Base-by-base conservation (phyloP, 2,329 filamentous ascomycete species). In the Ilyonectria robusta region DNA sequence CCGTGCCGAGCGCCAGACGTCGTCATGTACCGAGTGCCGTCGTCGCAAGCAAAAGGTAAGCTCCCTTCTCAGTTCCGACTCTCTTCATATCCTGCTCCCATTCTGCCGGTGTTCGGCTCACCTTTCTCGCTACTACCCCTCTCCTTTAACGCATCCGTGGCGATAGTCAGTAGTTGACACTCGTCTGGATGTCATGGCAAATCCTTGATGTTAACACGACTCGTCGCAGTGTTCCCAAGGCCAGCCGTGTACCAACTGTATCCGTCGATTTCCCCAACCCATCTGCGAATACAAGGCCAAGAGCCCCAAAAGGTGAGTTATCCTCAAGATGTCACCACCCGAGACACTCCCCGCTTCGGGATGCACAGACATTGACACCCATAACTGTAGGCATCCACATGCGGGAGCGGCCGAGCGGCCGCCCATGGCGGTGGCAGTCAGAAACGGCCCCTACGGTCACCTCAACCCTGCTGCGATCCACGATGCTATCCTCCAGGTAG, bases 161-260 rank as follows among this genome's bases (percentile, higher is more conserved):
- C 4, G 8, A 11, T 11, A 9, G 31, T 29, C 7, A 26, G 17
- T 9, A 17, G 26, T 13, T 9, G 23, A 33, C 50, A 37, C 31
- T 37, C 23, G 1, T 4, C 35, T 46, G 8, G 50, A 11, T n/a
- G 17, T 40, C 53, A 35, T 6, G 29, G 15, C 40, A 23, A 31
- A 61, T 40, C 33, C 11, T 42, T 19, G 5, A 11, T 59, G 21
- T 66, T 72, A 59, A 74, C 42, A 15, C 11, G 33, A 7, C 13
- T 65, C n/a, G 3, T 31, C 19, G 42, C 67, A 88, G 86, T 88
- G 86, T 73, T 86, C 87, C 70, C 85, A 87, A 70, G 82, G 83
- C 29, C 84, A 86, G 33, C 86, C 86, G 15, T 88, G 86, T 76
- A 83, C 82, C 48, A 87, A 88, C 71, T 88, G 86, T 69, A 78